Evolutionary conservation across 2,329 filamentous ascomycete species (phyloP).

Genomic region (Fusarium camptoceras): DNA sequence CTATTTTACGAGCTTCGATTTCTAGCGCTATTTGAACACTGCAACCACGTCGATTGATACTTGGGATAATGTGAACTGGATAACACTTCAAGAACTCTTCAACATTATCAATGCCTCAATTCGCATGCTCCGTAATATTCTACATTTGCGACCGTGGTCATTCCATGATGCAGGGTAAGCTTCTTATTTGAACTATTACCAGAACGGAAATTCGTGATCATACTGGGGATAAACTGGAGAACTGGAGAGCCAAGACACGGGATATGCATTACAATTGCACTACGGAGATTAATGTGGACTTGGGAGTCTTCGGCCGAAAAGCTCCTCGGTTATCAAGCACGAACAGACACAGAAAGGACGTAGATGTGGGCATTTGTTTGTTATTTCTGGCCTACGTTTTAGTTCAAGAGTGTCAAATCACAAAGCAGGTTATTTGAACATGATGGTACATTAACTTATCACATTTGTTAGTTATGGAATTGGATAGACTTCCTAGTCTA

Average conservation of each 20-base stretch:
- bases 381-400: neutral
- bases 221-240: neutral
- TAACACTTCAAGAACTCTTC: too few relatives aligned
- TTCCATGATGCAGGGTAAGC: neutral
- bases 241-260: neutral
- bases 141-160: neutral
- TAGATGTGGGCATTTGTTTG: neutral
- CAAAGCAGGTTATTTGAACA: neutral
- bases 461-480: neutral
- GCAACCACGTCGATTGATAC: too few relatives aligned
- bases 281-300: neutral
- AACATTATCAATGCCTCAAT: neutral
- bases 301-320: neutral
- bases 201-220: neutral
- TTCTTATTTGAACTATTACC: neutral
- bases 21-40: neutral
- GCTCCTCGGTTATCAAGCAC: neutral
- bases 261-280: neutral
- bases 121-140: neutral
- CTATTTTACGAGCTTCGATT: too few relatives aligned
- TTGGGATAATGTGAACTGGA: too few relatives aligned
- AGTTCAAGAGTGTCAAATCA: fast-evolving
- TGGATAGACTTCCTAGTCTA: fast-evolving
- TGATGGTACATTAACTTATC: neutral
- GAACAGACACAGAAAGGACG: neutral